Base-by-base conservation (phyloP, 2,329 filamentous ascomycete species). In the Hymenoscyphus fraxineus region DNA sequence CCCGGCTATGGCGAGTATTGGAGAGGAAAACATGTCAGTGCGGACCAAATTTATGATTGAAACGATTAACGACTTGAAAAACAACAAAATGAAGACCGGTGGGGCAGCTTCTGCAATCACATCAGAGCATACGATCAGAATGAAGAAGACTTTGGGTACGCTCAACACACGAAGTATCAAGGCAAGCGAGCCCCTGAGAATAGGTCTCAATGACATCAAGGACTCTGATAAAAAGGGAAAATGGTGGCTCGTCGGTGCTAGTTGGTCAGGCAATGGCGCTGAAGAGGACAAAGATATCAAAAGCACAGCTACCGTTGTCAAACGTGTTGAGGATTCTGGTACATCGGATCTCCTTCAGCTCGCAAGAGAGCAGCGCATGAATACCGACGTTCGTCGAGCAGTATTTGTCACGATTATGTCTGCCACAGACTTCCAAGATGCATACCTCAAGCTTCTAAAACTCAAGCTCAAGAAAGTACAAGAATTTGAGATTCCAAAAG, bases 231-330 rank as follows among this genome's bases (percentile, higher is more conserved):
- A 90, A 74, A 91, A 89, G 74, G 95, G 95, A 0, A 97, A 97
- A 79, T 99, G 95, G 95, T 99, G 95, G 95, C 85, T 98, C 22
- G 91, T 98, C 5, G 95, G 95, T 60, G 94, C 95, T n/a, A 97
- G 93, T 76, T 97, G 94, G 86, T 80, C 83, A 3, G 85, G 83
- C 75, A 71, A 73, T 58, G 51, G 41, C 3, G 59, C 66, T 0
- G 64, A 69, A 39, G 65, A 71, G 6, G 63, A 57, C 15, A 58
- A 80, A 32, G 78, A 72, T 22, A 63, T 55, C 12, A 56, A 80
- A 35, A 78, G 72, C 22, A 63, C 68, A 65, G 65, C 69, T 62
- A 63, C 54, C 12, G 19, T 31, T 58, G 12, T 27, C 32, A 51
- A 27, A 7, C 79, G 64, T 75, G 79, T 57, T 39, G 66, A 71